A percentile compares a stretch with the other conserved stretches of the same genome.
These are phyloP conservation scores for Didymella keratinophila DNA, from an alignment of 2,329 filamentous ascomycete species.

Conservation along the genomic window DNA sequence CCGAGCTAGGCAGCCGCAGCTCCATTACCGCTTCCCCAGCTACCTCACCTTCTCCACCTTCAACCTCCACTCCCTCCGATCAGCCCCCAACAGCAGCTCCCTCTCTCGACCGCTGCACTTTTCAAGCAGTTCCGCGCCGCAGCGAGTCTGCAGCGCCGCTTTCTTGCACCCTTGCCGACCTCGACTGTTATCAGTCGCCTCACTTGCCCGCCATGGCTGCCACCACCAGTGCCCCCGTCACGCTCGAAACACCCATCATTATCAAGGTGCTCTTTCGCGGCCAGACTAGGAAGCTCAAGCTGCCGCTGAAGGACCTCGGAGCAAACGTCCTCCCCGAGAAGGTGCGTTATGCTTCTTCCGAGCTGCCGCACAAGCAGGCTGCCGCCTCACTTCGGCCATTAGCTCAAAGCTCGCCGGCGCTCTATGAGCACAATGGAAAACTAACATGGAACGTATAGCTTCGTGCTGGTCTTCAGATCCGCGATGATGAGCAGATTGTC, in stretches of 20 bases:
- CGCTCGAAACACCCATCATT: constrained; percentile 77
- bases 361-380: constrained; percentile 23
- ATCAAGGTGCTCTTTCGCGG: constrained; percentile 85
- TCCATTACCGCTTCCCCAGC: constrained; percentile 18
- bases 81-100: constrained; percentile 12
- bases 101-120: constrained; percentile 10
- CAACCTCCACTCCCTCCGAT: constrained; percentile 13
- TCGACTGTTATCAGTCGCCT: constrained; percentile 11
- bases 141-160: constrained; percentile 23
- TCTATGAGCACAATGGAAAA: background rate
- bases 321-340: constrained; percentile 78
- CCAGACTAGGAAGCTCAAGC: constrained; percentile 81
- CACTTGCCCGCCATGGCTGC: constrained; percentile 49
- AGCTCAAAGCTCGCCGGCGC: constrained; percentile 12
- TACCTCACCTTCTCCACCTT: constrained; percentile 22
- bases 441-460: constrained; percentile 50
- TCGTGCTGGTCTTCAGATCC: constrained; percentile 71
- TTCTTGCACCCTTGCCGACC: constrained; percentile 3
- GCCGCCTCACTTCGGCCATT: constrained; percentile 28
- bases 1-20: constrained; percentile 25
- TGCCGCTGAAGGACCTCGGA: constrained; percentile 84
- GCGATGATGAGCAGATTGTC: constrained; percentile 66
- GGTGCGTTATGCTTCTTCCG: constrained; percentile 63
- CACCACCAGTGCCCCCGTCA: constrained; percentile 57
- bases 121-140: constrained; percentile 17